A percentile compares a stretch with the other conserved stretches of the same genome.
phyloP scores from a whole-genome alignment of 2,329 filamentous ascomycete species.

The Aureobasidium musti region DNA sequence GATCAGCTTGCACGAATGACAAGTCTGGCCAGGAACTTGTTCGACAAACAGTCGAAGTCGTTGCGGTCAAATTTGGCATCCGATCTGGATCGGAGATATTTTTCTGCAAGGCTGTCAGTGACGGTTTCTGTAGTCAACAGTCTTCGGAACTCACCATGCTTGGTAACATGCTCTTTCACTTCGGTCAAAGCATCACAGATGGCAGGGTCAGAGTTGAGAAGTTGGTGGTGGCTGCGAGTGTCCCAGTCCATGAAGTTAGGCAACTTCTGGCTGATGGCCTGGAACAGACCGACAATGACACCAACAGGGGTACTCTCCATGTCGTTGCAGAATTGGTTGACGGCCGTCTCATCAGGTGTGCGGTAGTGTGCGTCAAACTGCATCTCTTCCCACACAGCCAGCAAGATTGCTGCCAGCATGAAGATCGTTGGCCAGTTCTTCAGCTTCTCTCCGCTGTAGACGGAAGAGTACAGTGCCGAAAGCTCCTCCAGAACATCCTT shows the following conservation, averaged over 20 bases:
- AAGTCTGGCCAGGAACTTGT: constrained; percentile 95
- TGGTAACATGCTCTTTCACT: constrained; percentile 86
- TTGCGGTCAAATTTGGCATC: constrained; percentile 82
- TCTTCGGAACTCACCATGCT: constrained; percentile 72
- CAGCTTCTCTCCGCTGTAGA: constrained; percentile 94
- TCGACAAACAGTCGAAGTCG: constrained; percentile 93
- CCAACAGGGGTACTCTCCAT: constrained; percentile 97
- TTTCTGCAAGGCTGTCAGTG: constrained; percentile 59
- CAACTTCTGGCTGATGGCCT: constrained; percentile 95
- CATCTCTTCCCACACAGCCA: constrained; percentile 98
- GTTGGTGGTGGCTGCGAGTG: constrained; percentile 82
- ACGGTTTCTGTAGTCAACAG: neutral
- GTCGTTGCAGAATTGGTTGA: constrained; percentile 92
- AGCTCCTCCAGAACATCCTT: constrained; percentile 95
- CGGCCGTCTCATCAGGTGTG: constrained; percentile 76
- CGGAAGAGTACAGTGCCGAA: constrained; percentile 89
- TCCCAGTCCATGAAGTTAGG: constrained; percentile 94
- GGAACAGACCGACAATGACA: constrained; percentile 94
- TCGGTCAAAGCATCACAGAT: constrained; percentile 97
- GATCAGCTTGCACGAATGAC: constrained; percentile 86
- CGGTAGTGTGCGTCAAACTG: constrained; percentile 98
- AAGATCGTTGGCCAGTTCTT: constrained; percentile 99
- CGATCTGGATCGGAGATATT: constrained; percentile 78
- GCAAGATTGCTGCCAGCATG: constrained; percentile 88
- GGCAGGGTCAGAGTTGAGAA: constrained; percentile 85